Evolutionary conservation across 2,329 filamentous ascomycete genomes (phyloP).

Genomic region (Grosmannia serpens): DNA sequence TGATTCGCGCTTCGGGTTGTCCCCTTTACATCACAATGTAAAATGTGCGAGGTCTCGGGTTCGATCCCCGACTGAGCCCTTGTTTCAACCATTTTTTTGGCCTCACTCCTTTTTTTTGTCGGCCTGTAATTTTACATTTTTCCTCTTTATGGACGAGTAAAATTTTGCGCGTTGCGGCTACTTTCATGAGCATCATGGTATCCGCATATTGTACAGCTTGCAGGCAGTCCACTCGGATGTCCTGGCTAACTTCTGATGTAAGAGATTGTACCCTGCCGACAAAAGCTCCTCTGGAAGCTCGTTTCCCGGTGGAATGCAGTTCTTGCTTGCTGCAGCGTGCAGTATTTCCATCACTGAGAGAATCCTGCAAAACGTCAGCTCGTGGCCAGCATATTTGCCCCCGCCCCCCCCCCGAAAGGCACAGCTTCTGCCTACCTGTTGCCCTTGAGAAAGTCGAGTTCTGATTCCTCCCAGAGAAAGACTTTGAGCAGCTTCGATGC

Average conservation of each 20-base stretch:
- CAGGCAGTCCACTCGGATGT: conserved; percentile 1
- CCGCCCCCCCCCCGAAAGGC: background rate
- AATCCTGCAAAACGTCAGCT: background rate
- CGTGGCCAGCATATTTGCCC: background rate
- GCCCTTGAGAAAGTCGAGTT: background rate
- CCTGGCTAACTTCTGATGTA: background rate
- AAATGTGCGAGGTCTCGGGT: conserved; percentile 15
- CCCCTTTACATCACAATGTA: conserved; percentile 10
- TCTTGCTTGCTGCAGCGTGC: background rate
- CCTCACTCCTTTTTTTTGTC: background rate
- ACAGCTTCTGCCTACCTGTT: background rate
- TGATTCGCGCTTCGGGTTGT: conserved; percentile 14
- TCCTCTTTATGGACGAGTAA: no score
- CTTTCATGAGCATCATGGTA: no score
- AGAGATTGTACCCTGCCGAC: background rate
- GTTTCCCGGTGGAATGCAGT: background rate
- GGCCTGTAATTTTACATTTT: background rate
- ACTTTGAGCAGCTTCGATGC: background rate
- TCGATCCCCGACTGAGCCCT: conserved; percentile 14
- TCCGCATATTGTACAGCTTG: background rate
- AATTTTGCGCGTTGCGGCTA: no score
- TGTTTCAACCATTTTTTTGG: background rate
- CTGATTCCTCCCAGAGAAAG: background rate
- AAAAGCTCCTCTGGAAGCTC: background rate
- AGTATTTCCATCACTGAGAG: background rate